A percentile compares a stretch with the other conserved stretches of the same genome.
Conservation (phyloP, 495 filamentous ascomycete species). For the Podospora appendiculata region DNA sequence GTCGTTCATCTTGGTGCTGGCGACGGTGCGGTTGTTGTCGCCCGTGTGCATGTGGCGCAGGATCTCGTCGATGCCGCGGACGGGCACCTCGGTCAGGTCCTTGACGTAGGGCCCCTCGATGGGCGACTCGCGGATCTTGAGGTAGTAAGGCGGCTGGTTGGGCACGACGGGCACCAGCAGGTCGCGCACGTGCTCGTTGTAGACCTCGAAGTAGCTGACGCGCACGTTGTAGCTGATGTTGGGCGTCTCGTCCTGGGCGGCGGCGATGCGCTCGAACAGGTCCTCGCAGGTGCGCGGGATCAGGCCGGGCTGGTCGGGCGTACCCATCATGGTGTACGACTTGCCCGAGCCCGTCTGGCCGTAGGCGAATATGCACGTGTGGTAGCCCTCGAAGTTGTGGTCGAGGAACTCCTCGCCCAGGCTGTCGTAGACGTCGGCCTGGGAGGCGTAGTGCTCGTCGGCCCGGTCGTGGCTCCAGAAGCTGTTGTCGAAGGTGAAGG, state of each 20-base stretch:
- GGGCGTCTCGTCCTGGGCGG: conserved; percentile 60
- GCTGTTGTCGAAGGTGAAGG: conserved; percentile 92
- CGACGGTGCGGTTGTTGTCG: conserved; percentile 81
- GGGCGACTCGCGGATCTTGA: conserved; percentile 94
- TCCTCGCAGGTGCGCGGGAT: conserved; percentile 97
- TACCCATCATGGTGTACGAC: conserved; percentile 99
- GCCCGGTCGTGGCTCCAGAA: conserved; percentile 84
- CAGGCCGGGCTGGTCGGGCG: conserved; percentile 70
- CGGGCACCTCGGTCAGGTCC: conserved; percentile 86
- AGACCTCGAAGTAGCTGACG: conserved; percentile 98
- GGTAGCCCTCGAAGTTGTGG: conserved; percentile 98
- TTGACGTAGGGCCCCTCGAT: conserved; percentile 97
- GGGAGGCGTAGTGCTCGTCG: conserved; percentile 54
- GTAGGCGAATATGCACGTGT: conserved; percentile 98
- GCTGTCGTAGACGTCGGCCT: conserved; percentile 90
- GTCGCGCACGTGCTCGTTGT: conserved; percentile 98
- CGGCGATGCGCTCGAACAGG: conserved; percentile 89
- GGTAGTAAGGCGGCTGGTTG: conserved; percentile 74
- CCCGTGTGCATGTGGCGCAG: conserved; percentile 85
- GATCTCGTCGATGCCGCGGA: conserved; percentile 74
- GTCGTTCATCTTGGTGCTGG: conserved; percentile 99
- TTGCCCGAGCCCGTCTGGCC: conserved; percentile 97
- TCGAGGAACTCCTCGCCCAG: conserved; percentile 96
- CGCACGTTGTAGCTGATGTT: conserved; percentile 94
- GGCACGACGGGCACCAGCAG: conserved; percentile 68